Evolutionary conservation across 257 asterid genomes (phyloP), one percentile per base, ranked within the genome.

Genomic region (Solanum pinnatisectum): DNA sequence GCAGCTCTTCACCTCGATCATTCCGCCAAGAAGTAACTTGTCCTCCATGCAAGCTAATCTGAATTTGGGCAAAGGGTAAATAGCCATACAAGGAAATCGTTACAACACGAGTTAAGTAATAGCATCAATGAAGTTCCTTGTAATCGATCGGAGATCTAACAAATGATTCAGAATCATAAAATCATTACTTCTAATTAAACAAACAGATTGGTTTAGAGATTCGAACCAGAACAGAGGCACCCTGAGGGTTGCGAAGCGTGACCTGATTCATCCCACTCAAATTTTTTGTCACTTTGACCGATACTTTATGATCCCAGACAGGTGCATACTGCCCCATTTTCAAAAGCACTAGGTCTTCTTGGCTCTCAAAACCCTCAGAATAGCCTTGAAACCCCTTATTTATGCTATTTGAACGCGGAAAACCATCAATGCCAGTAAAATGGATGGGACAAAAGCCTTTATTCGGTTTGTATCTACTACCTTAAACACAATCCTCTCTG

Each of bases 31-130:
- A 97, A 89, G 95, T 90, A 83, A 97, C 96, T 89, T 95, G 97
- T 83, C 96, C 99, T 84, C 99, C 98, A 5, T 91, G 93, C 93
- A 97, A 88, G 91, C 97, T 96, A 70, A 97, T 95, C 99, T 97
- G 92, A 67, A 89, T 22, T 49, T 15, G 84, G 37, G 40, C 18
- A 70, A 90, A 89, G 83, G 56, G 56, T 27, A 65, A 42, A 78
- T 33, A 36, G 84, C 86, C 87, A 67, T 36, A 72, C 72, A 63
- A 49, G 85, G 85, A 81, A 81, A 81, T 46, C 8, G 15, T 81
- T 46, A 20, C 85, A 81, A 27, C 25, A 46, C 68, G 36, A 81
- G 39, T 81, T 49, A 72, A 85, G 33, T 40, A 44, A 86, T 20
- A 71, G 76, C 23, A 42, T 20, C 83, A 70, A 49, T 40, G 67